A percentile compares a stretch with the other conserved stretches of the same genome.
These are phyloP conservation scores for Trebouxia gelatinosa DNA, from an alignment of 163 green algal genomes.

Conservation along the genomic window DNA sequence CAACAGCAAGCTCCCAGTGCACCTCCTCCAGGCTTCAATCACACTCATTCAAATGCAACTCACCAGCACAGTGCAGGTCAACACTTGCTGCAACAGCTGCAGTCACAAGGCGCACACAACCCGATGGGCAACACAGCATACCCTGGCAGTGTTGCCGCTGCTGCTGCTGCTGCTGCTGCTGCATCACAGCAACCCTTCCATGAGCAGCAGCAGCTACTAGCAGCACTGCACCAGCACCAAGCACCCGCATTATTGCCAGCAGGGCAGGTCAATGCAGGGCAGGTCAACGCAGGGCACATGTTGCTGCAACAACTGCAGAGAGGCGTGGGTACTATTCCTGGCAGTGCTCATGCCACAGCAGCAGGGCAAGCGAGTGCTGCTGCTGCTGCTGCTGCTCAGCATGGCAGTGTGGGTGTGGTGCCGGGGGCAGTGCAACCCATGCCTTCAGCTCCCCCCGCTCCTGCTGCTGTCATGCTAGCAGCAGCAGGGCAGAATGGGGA, in stretches of 20 bases:
- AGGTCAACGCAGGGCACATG: not conserved
- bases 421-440: no score
- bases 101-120: slow-evolving; percentile 5
- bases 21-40: not conserved
- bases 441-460: no score
- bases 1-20: not conserved
- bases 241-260: not conserved
- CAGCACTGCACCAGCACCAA: no score
- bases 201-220: not conserved
- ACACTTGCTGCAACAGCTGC: not conserved
- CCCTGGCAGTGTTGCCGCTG: no score
- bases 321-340: not conserved
- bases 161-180: slow-evolving; percentile 21
- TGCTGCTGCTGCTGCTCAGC: not conserved
- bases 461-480: no score
- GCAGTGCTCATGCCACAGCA: not conserved
- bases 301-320: slow-evolving; percentile 32
- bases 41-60: no score
- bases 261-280: not conserved
- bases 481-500: not conserved
- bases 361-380: not conserved
- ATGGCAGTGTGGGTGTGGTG: not conserved
- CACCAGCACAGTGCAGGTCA: no score
- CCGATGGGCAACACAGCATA: no score
- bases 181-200: no score